Evolutionary conservation across 148 eudicot genomes (phyloP).

Genomic region (Fallopia convolvulus): DNA sequence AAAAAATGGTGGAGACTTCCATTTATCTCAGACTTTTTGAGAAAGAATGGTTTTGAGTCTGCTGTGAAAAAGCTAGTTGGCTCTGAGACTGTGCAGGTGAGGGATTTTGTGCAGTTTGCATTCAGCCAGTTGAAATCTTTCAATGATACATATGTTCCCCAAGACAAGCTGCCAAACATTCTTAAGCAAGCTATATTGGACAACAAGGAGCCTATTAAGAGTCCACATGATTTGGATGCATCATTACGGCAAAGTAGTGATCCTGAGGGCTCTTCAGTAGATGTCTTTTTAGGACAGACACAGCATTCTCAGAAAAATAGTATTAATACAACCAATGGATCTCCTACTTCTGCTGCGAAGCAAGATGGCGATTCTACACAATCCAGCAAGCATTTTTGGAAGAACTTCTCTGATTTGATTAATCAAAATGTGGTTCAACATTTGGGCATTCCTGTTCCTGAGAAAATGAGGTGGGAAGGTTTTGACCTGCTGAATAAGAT

Average conservation of each 20-base stretch:
- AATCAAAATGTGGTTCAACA: conserved; percentile 62
- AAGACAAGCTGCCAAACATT: conserved; percentile 30
- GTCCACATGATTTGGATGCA: conserved; percentile 26
- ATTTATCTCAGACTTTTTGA: conserved; percentile 72
- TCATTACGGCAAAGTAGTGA: conserved; percentile 13
- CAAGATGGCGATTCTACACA: conserved; percentile 26
- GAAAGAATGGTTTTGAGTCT: conserved; percentile 57
- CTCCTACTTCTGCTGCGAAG: conserved; percentile 4
- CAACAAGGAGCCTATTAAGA: conserved; percentile 16
- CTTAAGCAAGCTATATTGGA: conserved; percentile 18
- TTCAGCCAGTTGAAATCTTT: conserved; percentile 71
- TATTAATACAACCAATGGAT: conserved; percentile 4
- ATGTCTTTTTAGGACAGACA: conserved; percentile 15
- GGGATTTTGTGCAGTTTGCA: conserved; percentile 89
- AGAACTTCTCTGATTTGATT: conserved; percentile 53
- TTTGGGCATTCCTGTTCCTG: conserved; percentile 70
- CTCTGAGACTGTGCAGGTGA: conserved; percentile 79
- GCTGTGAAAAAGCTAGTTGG: conserved; percentile 67
- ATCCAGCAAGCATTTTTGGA: conserved; percentile 72
- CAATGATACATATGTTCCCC: conserved; percentile 59
- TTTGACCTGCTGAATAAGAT: conserved; percentile 62
- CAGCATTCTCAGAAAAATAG: conserved; percentile 5
- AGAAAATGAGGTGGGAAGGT: conserved; percentile 83
- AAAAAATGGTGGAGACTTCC: conserved; percentile 82
- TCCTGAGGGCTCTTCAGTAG: conserved; percentile 27